phyloP scores from a whole-genome alignment of 768 basidiomycete species.

The Lactarius pseudohatsudake region DNA sequence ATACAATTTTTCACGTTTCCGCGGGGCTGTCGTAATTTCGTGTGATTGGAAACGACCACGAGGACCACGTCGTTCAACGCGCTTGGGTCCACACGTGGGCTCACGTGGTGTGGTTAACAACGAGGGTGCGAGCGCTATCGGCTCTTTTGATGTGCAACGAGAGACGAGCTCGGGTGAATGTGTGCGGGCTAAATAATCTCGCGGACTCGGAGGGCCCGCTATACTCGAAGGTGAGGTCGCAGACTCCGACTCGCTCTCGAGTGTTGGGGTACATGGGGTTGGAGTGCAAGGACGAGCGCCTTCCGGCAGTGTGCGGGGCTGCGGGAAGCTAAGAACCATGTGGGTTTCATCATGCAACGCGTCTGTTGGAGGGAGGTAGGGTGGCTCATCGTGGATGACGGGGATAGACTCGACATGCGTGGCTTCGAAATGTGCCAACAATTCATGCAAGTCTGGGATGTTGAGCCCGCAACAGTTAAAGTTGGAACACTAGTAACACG shows the following conservation, averaged over 20 bases:
- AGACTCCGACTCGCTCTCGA: slow-evolving; percentile 23
- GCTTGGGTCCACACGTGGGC: slow-evolving; percentile 18
- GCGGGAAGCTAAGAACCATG: slow-evolving; percentile 37
- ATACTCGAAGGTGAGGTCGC: slow-evolving; percentile 18
- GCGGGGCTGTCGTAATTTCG: slow-evolving; percentile 21
- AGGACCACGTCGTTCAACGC: slow-evolving; percentile 26
- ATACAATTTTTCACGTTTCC: slow-evolving; percentile 30
- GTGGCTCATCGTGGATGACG: slow-evolving; percentile 15
- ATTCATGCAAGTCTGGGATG: slow-evolving; percentile 48
- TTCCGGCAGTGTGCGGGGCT: slow-evolving; percentile 33
- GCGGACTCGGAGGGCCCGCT: slow-evolving; percentile 21
- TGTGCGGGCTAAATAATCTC: slow-evolving; percentile 15
- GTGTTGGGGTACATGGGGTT: slow-evolving; percentile 16
- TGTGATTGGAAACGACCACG: slow-evolving; percentile 30
- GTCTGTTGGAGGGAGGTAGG: slow-evolving; percentile 22
- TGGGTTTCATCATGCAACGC: slow-evolving; percentile 23
- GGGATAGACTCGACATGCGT: slow-evolving; percentile 37
- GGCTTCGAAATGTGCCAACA: slow-evolving; percentile 53
- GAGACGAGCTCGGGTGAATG: slow-evolving; percentile 9
- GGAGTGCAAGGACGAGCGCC: slow-evolving; percentile 25
- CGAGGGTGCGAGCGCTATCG: slow-evolving; percentile 26
- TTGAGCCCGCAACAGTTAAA: slow-evolving; percentile 50
- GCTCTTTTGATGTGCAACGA: slow-evolving; percentile 10
- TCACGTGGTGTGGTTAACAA: slow-evolving; percentile 26
- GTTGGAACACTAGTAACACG: slow-evolving; percentile 40